phyloP scores from a whole-genome alignment of 257 asterid genomes.

The Salvia hispanica region DNA sequence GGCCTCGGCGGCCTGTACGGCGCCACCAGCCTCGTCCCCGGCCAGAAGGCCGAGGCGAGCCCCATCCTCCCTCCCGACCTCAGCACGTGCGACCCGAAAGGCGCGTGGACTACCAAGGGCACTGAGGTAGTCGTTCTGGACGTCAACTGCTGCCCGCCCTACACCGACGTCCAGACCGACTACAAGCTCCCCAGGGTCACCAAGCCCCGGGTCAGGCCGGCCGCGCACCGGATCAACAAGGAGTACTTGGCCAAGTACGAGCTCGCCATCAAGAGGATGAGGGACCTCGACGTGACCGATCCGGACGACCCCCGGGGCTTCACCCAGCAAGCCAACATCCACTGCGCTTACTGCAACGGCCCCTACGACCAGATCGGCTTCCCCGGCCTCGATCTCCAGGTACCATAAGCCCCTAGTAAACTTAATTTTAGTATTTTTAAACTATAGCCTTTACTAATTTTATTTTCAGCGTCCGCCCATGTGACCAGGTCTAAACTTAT shows the following conservation, averaged over 20 bases:
- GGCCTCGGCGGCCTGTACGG: slow-evolving; percentile 42
- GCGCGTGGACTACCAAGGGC: neutral
- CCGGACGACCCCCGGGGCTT: neutral
- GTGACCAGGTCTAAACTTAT: too few species aligned
- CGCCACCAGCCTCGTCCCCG: slow-evolving; percentile 35
- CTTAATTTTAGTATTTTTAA: too few species aligned
- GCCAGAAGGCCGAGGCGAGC: slow-evolving; percentile 25
- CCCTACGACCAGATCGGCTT: neutral
- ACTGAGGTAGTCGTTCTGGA: neutral
- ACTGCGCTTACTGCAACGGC: slow-evolving; percentile 11
- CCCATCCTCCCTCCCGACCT: slow-evolving; percentile 43
- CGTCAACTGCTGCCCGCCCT: slow-evolving; percentile 56
- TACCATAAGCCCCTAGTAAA: slow-evolving; percentile 13
- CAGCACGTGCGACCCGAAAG: slow-evolving; percentile 21
- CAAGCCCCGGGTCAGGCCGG: slow-evolving; percentile 33
- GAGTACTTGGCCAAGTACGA: too few species aligned
- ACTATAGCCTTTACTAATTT: too few species aligned
- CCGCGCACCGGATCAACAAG: slow-evolving; percentile 38
- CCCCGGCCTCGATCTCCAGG: neutral
- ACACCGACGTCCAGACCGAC: slow-evolving; percentile 26
- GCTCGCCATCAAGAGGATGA: neutral
- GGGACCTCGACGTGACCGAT: neutral
- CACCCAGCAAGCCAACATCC: slow-evolving; percentile 10
- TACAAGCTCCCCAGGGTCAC: slow-evolving; percentile 36
- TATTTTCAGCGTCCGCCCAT: too few species aligned